Conservation (phyloP, 2,329 filamentous ascomycete genomes). For the Harringtonia aguacate region DNA sequence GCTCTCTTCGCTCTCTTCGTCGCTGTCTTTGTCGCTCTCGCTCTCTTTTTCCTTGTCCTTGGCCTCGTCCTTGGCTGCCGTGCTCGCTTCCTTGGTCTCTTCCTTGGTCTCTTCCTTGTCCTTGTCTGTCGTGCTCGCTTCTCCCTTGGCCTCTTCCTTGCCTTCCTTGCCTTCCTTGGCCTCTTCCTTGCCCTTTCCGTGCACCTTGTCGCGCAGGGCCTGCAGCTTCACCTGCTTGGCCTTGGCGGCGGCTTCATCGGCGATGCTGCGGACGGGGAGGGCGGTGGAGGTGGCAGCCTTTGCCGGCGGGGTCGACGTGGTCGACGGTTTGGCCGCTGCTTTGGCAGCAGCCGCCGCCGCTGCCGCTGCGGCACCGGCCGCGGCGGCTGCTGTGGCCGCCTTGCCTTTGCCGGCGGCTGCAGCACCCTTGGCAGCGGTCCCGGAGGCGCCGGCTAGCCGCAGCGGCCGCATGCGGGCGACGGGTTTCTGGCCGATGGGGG, state of each 20-base stretch:
- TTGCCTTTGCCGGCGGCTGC: constrained; percentile 1
- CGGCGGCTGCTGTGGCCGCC: constrained; percentile 10
- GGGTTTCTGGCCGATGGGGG: constrained; percentile 41
- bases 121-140: neutral
- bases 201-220: constrained; percentile 41
- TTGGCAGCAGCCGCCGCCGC: constrained; percentile 13
- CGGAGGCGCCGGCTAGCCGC: neutral
- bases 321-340: constrained; percentile 12
- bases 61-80: neutral
- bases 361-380: constrained; percentile 14
- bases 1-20: neutral
- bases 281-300: constrained; percentile 8
- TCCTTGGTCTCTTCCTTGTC: neutral
- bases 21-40: neutral
- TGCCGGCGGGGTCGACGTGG: constrained; percentile 14
- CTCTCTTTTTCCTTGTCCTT: too few species aligned
- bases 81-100: neutral
- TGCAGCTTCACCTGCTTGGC: constrained; percentile 50
- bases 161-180: constrained; percentile 2
- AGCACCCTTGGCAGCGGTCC: neutral
- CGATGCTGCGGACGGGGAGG: constrained; percentile 41
- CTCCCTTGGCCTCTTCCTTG: neutral
- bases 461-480: constrained; percentile 21
- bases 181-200: constrained; percentile 28
- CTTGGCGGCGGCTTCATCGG: constrained; percentile 55